These are phyloP conservation scores for Filobasidium floriforme DNA, from an alignment of 768 basidiomycete genomes.

Conservation along the genomic window DNA sequence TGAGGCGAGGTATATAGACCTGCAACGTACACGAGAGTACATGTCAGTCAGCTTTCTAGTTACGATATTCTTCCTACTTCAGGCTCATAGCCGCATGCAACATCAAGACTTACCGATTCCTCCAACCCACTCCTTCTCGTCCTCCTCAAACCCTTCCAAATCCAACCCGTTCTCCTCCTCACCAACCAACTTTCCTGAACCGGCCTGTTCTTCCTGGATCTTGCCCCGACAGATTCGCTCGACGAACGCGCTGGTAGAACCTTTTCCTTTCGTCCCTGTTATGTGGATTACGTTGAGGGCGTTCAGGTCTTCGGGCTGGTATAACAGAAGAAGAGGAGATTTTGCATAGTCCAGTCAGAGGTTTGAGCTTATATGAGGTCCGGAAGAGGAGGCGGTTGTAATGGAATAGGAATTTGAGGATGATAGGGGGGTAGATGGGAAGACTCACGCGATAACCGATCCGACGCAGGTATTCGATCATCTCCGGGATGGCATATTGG, in stretches of 20 bases:
- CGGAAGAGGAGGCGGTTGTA: slow-evolving; percentile 14
- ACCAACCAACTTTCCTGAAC: slow-evolving; percentile 1
- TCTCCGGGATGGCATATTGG: slow-evolving; percentile 69
- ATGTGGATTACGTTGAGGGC: slow-evolving; percentile 87
- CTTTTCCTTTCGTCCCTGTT: slow-evolving; percentile 97
- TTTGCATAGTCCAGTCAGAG: background rate
- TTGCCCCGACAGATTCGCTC: slow-evolving; percentile 76
- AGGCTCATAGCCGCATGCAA: no score
- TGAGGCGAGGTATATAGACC: slow-evolving; percentile 96
- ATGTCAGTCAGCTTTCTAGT: no score
- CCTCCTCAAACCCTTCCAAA: slow-evolving; percentile 10
- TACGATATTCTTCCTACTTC: no score
- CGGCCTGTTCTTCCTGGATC: slow-evolving; percentile 41
- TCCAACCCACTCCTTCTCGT: slow-evolving; percentile 15
- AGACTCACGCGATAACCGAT: slow-evolving; percentile 76
- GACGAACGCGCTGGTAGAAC: slow-evolving; percentile 88
- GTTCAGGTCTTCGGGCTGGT: slow-evolving; percentile 74
- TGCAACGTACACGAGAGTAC: slow-evolving; percentile 38
- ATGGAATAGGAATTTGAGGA: background rate
- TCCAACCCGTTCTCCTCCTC: slow-evolving; percentile 14
- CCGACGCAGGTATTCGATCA: slow-evolving; percentile 76
- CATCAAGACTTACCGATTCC: slow-evolving; percentile 18
- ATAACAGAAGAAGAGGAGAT: background rate
- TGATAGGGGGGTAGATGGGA: background rate
- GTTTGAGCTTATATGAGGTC: background rate